Evolutionary conservation across 1,284 basidiomycete species (phyloP).

Genomic region (Puccinia horiana): DNA sequence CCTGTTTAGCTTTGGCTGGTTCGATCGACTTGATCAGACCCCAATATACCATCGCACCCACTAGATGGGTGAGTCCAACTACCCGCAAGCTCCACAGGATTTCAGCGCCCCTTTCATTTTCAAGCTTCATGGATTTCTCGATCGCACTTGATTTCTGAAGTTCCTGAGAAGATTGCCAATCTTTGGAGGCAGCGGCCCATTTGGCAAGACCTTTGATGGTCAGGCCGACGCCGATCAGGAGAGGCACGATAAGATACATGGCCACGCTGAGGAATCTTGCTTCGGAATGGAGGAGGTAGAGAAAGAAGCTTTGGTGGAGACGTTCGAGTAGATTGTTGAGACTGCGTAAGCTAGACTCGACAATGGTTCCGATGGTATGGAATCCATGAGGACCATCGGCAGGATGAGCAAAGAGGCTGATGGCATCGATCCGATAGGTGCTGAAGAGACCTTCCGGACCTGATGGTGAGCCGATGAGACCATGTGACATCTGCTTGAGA

Average conservation of each 20-base stretch:
- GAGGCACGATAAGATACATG: constrained; percentile 71
- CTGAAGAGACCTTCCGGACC: constrained; percentile 62
- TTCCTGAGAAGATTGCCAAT: neutral
- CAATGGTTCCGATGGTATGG: constrained; percentile 77
- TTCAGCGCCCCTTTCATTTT: constrained; percentile 15
- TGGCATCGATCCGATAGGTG: constrained; percentile 86
- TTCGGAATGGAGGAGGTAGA: constrained; percentile 78
- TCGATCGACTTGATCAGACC: constrained; percentile 18
- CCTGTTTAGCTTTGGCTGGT: neutral
- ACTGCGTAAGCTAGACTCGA: constrained; percentile 83
- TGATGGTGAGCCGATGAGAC: constrained; percentile 66
- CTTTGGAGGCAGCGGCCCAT: constrained; percentile 5
- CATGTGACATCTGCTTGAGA: constrained; percentile 68
- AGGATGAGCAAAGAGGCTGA: constrained; percentile 84
- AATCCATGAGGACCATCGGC: constrained; percentile 92
- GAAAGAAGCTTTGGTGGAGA: constrained; percentile 91
- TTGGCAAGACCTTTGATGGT: constrained; percentile 28
- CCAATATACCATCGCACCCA: constrained; percentile 28
- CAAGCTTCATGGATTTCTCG: neutral
- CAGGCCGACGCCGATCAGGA: constrained; percentile 39
- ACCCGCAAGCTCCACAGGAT: constrained; percentile 37
- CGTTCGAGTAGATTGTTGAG: constrained; percentile 89
- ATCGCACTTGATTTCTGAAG: neutral
- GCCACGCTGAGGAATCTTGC: constrained; percentile 84
- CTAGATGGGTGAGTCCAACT: constrained; percentile 21